phyloP scores from a whole-genome alignment of 208 protist species.

The Endotrypanum monterogeii region DNA sequence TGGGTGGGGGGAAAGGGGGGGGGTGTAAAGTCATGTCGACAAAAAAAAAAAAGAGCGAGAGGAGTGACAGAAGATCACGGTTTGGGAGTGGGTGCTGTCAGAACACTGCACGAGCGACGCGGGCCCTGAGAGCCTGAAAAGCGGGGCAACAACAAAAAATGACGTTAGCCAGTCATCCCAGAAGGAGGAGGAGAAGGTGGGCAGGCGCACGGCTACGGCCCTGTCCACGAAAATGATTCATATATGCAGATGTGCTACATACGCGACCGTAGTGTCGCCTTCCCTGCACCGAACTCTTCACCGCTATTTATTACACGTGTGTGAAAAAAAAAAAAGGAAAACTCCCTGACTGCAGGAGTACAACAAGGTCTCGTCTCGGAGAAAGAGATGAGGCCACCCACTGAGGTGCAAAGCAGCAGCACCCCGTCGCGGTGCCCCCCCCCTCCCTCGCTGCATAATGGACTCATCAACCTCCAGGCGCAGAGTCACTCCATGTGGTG shows the following conservation, averaged over 20 bases:
- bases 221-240: slow-evolving; percentile 1
- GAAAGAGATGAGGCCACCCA: neutral
- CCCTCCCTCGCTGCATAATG: neutral
- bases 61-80: neutral
- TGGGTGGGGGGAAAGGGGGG: neutral
- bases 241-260: neutral
- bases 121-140: neutral
- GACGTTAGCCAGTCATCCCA: neutral
- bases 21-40: neutral
- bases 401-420: neutral
- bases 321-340: neutral
- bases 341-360: neutral
- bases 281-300: neutral
- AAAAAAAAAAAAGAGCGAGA: neutral
- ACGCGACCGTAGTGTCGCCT: neutral
- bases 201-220: neutral
- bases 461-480: neutral
- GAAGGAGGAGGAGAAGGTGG: neutral
- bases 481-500: neutral
- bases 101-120: neutral
- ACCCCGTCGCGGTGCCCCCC: neutral
- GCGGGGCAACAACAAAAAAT: neutral
- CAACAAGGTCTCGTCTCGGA: neutral
- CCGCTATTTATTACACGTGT: neutral
- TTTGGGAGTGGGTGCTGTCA: neutral